Conservation (phyloP, 2,329 filamentous ascomycete species). For the Phaeosphaeria sp. region DNA sequence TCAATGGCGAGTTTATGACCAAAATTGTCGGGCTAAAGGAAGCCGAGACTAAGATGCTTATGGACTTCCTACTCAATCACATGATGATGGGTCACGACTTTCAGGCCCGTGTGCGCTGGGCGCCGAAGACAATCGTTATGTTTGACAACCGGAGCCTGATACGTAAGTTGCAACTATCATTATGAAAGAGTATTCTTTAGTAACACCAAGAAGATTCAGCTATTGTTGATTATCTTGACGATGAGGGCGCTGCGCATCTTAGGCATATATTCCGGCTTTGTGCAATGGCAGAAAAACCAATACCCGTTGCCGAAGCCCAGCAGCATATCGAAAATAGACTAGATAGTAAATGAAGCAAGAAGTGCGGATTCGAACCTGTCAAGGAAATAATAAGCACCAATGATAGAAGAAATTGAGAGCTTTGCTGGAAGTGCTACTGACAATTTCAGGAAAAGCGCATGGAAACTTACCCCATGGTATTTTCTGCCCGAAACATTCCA, state of each 20-base stretch:
- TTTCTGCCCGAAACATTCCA: too few species aligned
- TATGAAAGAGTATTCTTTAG: neutral
- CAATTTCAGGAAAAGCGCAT: neutral
- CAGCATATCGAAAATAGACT: neutral
- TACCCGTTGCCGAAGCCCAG: neutral
- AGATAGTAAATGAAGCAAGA: neutral
- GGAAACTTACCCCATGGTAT: too few species aligned
- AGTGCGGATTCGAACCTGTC: neutral
- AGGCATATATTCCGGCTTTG: neutral
- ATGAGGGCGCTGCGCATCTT: neutral
- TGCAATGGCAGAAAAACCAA: neutral
- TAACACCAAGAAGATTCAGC: neutral
- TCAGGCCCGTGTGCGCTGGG: neutral
- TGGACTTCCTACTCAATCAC: neutral
- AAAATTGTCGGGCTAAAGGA: neutral
- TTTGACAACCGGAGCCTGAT: neutral
- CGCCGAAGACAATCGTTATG: neutral
- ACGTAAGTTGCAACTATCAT: neutral
- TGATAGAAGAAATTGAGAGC: neutral
- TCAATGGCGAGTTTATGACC: slow-evolving; percentile 1
- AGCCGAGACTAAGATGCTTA: slow-evolving; percentile 1
- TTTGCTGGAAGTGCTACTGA: neutral
- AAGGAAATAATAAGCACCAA: neutral
- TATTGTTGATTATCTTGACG: neutral
- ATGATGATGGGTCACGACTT: neutral